A percentile compares a stretch with the other conserved stretches of the same genome.
These are phyloP conservation scores for Thraustochytrium sp. DNA, from an alignment of 352 stramenopile species.

Conservation along the genomic window DNA sequence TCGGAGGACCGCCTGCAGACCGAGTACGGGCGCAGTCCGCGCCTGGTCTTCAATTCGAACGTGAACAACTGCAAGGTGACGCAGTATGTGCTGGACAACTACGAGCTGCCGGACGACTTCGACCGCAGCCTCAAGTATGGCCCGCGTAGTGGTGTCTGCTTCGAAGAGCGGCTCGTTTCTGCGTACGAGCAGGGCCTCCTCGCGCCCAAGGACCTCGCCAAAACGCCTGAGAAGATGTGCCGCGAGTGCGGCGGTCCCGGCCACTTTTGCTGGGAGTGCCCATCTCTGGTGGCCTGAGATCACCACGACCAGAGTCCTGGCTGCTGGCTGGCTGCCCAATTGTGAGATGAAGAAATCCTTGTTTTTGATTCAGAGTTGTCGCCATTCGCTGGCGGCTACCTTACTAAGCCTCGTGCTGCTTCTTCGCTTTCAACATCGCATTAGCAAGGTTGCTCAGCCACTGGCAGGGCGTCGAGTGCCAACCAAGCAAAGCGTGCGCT, in stretches of 20 bases:
- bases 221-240: background rate
- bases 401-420: no score
- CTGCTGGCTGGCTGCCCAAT: no score
- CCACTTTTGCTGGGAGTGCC: constrained; percentile 31
- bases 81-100: constrained; percentile 12
- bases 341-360: background rate
- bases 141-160: background rate
- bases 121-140: constrained; percentile 2
- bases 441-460: no score
- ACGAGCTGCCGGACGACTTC: constrained; percentile 13
- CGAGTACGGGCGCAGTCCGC: constrained; percentile 17
- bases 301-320: background rate
- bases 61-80: constrained; percentile 31
- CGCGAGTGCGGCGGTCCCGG: background rate
- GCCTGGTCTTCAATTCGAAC: constrained; percentile 23
- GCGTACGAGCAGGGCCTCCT: constrained; percentile 31
- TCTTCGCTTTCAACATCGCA: no score
- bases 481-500: no score
- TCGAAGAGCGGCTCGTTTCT: constrained; percentile 6
- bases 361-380: no score
- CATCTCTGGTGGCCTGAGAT: background rate
- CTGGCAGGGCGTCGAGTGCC: no score
- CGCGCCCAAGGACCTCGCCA: background rate
- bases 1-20: constrained; percentile 22
- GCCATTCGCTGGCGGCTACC: no score